Evolutionary conservation across 176 grass and related monocot genomes (phyloP).

Genomic region (Triticum turgidum): DNA sequence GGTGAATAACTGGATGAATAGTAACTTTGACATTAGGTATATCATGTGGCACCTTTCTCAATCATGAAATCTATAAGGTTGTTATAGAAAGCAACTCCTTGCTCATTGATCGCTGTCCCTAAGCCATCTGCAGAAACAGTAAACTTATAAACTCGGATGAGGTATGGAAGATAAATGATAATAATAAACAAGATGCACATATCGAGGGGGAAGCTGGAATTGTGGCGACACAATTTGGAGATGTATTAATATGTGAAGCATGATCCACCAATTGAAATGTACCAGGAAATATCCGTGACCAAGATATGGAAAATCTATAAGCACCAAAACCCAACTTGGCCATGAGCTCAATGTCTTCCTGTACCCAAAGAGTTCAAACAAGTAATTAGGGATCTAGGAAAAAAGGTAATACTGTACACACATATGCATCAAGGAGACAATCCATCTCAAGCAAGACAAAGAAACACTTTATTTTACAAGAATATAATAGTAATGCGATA

Average conservation of each 20-base stretch:
- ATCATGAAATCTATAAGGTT: conserved; percentile 87
- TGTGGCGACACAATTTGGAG: background rate
- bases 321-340: conserved; percentile 75
- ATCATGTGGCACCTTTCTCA: conserved; percentile 70
- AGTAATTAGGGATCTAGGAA: conserved; percentile 26
- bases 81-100: conserved; percentile 88
- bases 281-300: conserved; percentile 97
- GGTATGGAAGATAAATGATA: background rate
- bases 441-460: background rate
- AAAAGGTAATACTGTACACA: background rate
- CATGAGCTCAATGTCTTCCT: conserved; percentile 99
- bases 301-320: conserved; percentile 98
- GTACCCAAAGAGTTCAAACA: conserved; percentile 31
- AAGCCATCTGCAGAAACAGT: conserved; percentile 74
- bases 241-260: conserved; percentile 1
- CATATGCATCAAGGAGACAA: background rate
- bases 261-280: conserved; percentile 31
- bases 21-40: conserved; percentile 24
- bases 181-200: background rate
- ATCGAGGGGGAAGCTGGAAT: background rate
- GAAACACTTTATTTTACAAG: background rate
- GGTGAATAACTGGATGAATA: conserved; percentile 24
- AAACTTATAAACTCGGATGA: conserved; percentile 15
- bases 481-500: background rate
- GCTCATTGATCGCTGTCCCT: conserved; percentile 68